Evolutionary conservation across 495 filamentous ascomycete species (phyloP), one percentile per base, ranked within the genome.

Genomic region (Talaromyces wortmannii): DNA sequence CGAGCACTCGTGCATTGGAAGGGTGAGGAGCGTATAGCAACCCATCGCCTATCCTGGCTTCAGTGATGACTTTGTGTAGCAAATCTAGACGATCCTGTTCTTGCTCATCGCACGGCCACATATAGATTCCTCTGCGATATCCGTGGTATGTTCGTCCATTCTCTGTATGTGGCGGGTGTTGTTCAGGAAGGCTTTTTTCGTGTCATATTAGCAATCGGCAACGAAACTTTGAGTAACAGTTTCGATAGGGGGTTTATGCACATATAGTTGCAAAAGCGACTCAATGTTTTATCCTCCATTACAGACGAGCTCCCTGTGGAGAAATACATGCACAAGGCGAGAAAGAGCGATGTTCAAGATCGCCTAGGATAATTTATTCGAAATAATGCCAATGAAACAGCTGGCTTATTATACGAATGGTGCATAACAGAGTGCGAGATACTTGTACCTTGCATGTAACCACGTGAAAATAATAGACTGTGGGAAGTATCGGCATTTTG

Each of bases 81-180:
- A 90, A 86, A 58, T 94, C 89, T 48, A 91, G 74, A 31, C 86
- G 83, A 61, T 91, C 85, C 65, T 83, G 78, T 62, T 92, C 89
- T 49, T 71, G 66, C 76, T 78, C 73, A 48, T 81, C 78, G 57
- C 78, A 81, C 5, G 78, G 78, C n/a, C 74, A 66, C 61, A 76
- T 63, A 57, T 79, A 80, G 4, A 72, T 62, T 45, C 76, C 74
- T 60, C 63, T 69, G 42, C 73, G 76, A 59, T 66, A 80, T 31
- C 68, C 68, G 59, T 78, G 74, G 59, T 78, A 80, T 36, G 57
- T 50, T 12, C 77, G 70, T 30, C 71, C 77, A 59, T 80, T 79
- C 54, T 80, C 77, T 57, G 61, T 55, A 58, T 73, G 55, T n/a
- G 48, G 50, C 1, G 67, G 63, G 43, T 67, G 60, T 53, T 59